Percentiles rank a stretch among this genome's conserved stretches.
Evolutionary conservation across 108 stramenopile species (phyloP).

Genomic region (Discostella pseudostelligera): DNA sequence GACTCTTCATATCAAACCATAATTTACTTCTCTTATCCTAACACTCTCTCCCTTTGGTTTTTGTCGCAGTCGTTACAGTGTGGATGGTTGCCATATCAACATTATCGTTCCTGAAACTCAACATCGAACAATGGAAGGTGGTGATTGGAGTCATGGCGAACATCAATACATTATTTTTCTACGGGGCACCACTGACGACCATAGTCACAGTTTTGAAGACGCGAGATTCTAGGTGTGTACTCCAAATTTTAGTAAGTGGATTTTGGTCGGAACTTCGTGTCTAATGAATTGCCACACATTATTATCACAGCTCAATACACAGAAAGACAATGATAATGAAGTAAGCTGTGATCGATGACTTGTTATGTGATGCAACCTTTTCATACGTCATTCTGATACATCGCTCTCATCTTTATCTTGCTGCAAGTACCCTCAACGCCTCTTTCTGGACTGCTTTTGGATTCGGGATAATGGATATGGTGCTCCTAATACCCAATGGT

Average conservation of each 20-base stretch:
- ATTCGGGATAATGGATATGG: slow-evolving; percentile 59
- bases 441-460: slow-evolving; percentile 76
- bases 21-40: not conserved
- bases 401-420: not conserved
- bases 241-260: not conserved
- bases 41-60: not conserved
- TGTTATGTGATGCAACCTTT: not conserved
- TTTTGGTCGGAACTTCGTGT: not conserved
- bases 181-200: slow-evolving; percentile 78
- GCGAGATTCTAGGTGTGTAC: slow-evolving; percentile 24
- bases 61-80: slow-evolving; percentile 27
- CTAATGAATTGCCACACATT: not conserved
- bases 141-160: slow-evolving; percentile 70
- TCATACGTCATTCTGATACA: not conserved
- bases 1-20: no score
- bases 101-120: slow-evolving; percentile 37
- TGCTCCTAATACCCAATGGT: slow-evolving; percentile 71
- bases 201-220: slow-evolving; percentile 57
- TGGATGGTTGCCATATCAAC: slow-evolving; percentile 54
- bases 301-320: slow-evolving; percentile 40
- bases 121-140: slow-evolving; percentile 29
- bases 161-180: slow-evolving; percentile 77
- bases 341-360: not conserved
- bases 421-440: slow-evolving; percentile 48
- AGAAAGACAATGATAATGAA: slow-evolving; percentile 45